Conservation (phyloP, 2,329 filamentous ascomycete species). For the Verticillium longisporum region DNA sequence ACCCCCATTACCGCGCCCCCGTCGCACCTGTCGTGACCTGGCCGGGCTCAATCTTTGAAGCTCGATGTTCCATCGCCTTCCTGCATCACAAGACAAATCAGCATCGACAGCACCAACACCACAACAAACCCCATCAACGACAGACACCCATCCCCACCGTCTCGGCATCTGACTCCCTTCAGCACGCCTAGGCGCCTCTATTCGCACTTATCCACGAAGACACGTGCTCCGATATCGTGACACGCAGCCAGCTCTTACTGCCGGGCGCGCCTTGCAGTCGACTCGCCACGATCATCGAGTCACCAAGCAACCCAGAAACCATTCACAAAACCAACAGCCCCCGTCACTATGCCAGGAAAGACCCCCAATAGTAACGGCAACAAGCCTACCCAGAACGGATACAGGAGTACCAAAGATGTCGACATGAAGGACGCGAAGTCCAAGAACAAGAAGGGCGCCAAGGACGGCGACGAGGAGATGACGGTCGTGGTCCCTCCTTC, state of each 20-base stretch:
- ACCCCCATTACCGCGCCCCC: background rate
- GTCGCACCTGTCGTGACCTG: background rate
- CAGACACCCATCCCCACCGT: conserved; percentile 2
- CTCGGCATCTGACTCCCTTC: background rate
- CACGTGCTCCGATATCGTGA: background rate
- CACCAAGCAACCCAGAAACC: conserved; percentile 1
- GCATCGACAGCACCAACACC: background rate
- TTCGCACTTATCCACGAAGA: background rate
- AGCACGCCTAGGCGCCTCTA: background rate
- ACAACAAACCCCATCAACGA: conserved; percentile 1
- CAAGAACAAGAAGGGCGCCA: conserved; percentile 56
- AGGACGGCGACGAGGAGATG: conserved; percentile 72
- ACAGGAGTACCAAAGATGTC: conserved; percentile 60
- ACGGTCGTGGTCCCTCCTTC: conserved; percentile 72
- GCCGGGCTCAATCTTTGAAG: conserved; percentile 18
- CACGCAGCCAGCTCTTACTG: background rate
- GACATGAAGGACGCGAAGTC: conserved; percentile 67
- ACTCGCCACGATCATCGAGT: background rate
- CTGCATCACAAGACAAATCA: conserved; percentile 17
- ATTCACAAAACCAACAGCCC: conserved; percentile 1
- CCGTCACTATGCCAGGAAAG: conserved; percentile 59
- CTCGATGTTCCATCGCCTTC: conserved; percentile 19
- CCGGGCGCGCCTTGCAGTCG: background rate
- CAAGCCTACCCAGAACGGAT: conserved; percentile 61
- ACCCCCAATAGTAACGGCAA: conserved; percentile 67